Conservation (phyloP, 176 grass and related monocot species). For the Miscanthus lutarioriparius region DNA sequence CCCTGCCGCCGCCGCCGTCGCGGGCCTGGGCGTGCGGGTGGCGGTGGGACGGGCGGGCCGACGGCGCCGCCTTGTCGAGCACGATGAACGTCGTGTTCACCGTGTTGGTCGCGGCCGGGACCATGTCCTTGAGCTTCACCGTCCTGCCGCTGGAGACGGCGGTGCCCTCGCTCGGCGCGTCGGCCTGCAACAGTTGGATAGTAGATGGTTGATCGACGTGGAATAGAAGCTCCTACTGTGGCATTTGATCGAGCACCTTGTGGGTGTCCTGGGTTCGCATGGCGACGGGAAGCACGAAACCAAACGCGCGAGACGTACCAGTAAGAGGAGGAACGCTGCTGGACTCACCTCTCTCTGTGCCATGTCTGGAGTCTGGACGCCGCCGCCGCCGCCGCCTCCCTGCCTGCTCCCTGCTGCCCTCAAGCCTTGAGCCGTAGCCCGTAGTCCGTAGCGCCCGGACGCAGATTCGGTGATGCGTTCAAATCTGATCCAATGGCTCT, state of each 20-base stretch:
- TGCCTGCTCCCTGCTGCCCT: no score
- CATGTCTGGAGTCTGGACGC: neutral
- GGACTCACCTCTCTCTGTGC: slow-evolving; percentile 16
- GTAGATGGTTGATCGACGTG: neutral
- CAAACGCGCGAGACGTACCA: neutral
- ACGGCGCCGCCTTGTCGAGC: slow-evolving; percentile 55
- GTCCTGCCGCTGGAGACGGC: neutral
- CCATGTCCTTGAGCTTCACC: slow-evolving; percentile 60
- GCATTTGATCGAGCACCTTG: slow-evolving; percentile 28
- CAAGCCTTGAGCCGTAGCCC: no score
- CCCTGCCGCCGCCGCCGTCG: neutral
- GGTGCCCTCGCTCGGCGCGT: neutral
- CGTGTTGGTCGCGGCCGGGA: slow-evolving; percentile 69
- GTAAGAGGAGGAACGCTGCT: neutral
- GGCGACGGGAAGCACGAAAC: neutral
- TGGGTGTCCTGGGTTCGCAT: neutral
- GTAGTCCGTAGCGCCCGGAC: no score
- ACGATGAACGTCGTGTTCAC: slow-evolving; percentile 75
- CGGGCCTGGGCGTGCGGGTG: neutral
- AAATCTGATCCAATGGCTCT: no score
- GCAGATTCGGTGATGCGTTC: no score
- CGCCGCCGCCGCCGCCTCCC: neutral
- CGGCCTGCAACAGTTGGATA: neutral
- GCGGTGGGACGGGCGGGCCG: neutral
- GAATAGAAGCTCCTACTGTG: neutral